phyloP scores from a whole-genome alignment of 768 basidiomycete species.

The Boletus subcaerulescens region DNA sequence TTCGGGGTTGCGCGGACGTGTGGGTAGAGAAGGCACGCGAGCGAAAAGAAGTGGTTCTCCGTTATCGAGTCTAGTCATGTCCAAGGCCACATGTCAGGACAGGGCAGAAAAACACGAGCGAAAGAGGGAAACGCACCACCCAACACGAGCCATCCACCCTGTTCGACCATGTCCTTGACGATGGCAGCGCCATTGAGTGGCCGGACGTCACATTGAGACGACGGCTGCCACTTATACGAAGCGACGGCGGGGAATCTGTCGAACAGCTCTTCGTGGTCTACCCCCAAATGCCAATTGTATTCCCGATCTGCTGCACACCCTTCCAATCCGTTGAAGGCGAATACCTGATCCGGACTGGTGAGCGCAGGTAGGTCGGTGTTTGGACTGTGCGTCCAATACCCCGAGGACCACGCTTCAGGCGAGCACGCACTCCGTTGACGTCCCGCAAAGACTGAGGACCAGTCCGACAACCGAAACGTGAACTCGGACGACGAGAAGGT shows the following conservation, averaged over 20 bases:
- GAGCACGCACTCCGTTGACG: conserved; percentile 32
- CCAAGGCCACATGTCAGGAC: conserved; percentile 2
- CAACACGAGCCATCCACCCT: conserved; percentile 68
- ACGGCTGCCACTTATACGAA: conserved; percentile 54
- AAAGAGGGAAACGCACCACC: conserved; percentile 46
- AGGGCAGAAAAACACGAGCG: background rate
- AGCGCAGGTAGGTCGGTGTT: conserved; percentile 36
- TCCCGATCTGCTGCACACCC: conserved; percentile 65
- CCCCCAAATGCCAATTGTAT: conserved; percentile 59
- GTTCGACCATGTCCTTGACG: conserved; percentile 56
- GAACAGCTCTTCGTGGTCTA: conserved; percentile 46
- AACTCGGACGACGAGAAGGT: conserved; percentile 25
- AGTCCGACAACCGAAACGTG: conserved; percentile 16
- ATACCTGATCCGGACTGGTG: conserved; percentile 40
- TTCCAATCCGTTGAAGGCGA: conserved; percentile 52
- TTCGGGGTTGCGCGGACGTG: conserved; percentile 66
- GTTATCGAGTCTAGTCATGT: conserved; percentile 55
- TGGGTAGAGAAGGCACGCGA: conserved; percentile 64
- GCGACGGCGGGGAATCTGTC: conserved; percentile 52
- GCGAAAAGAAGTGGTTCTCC: conserved; percentile 72
- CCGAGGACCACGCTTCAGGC: conserved; percentile 35
- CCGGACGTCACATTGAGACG: conserved; percentile 40
- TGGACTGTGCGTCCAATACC: conserved; percentile 42
- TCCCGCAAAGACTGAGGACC: conserved; percentile 24
- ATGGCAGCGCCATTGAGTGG: conserved; percentile 42